phyloP scores from a whole-genome alignment of 2,329 filamentous ascomycete species.

The Aureobasidium subglaciale region DNA sequence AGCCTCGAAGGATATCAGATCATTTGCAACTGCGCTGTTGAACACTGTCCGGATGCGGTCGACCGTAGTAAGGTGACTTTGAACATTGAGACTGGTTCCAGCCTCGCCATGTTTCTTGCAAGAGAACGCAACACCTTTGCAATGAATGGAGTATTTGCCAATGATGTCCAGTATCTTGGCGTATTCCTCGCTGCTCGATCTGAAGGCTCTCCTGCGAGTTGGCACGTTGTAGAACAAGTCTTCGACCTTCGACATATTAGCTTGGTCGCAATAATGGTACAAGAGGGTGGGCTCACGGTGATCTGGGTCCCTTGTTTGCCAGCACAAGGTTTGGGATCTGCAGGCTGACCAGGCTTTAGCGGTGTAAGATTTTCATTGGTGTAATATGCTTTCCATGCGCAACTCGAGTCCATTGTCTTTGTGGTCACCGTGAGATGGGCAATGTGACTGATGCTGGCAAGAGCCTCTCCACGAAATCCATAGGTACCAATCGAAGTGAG shows the following conservation, averaged over 20 bases:
- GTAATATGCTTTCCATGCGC: conserved; percentile 87
- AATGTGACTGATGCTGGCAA: conserved; percentile 97
- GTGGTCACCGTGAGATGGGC: conserved; percentile 93
- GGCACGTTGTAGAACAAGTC: conserved; percentile 97
- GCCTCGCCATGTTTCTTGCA: conserved; percentile 95
- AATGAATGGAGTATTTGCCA: conserved; percentile 88
- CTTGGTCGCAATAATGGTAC: background rate
- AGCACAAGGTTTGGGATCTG: conserved; percentile 80
- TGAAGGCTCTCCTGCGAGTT: conserved; percentile 78
- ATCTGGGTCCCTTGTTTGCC: conserved; percentile 90
- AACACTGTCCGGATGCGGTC: conserved; percentile 90
- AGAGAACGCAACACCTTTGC: conserved; percentile 82
- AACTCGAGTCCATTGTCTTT: conserved; percentile 77
- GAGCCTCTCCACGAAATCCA: conserved; percentile 92
- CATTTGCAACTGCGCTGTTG: conserved; percentile 75
- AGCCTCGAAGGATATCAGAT: conserved; percentile 69
- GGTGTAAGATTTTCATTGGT: conserved; percentile 73
- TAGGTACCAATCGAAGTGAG: conserved; percentile 85
- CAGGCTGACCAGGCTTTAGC: conserved; percentile 76
- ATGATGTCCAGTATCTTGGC: conserved; percentile 96
- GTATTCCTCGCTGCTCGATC: conserved; percentile 88
- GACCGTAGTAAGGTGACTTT: conserved; percentile 60
- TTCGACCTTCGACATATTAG: conserved; percentile 53
- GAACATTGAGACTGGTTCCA: conserved; percentile 72
- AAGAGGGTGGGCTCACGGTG: conserved; percentile 47